Base-by-base conservation (phyloP, 2,329 filamentous ascomycete genomes). In the Pyrenophora seminiperda region DNA sequence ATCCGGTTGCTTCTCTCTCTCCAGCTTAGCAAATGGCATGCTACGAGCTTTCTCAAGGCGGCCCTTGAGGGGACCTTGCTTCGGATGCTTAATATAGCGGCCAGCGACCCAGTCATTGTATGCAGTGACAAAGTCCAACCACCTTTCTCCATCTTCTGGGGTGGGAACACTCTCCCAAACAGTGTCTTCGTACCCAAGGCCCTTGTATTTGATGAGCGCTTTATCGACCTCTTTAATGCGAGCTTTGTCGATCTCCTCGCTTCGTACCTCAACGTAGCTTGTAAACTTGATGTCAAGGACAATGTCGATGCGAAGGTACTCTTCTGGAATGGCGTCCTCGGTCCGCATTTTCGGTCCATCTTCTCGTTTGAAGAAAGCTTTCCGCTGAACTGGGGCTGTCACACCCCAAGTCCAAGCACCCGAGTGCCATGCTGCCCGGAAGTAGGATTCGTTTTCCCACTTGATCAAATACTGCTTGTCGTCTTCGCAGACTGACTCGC, bases 401-500 rank as follows among this genome's bases (percentile, higher is more conserved):
- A 88, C 79, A 5, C 91, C 91, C 79, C 84, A 93, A 1, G 96
- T 82, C 94, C 94, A 99, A 13, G 88, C 81, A 10, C 93, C 94
- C 7, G 91, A 85, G 81, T 91, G 89, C 94, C 95, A 99, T 5
- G 79, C 80, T 44, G 89, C 90, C 58, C 90, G 87, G 56, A 86
- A 88, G 65, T 97, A 95, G 0, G 93, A 96, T 47, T 83, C 80
- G 0, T 80, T 79, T 36, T 88, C 85, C 90, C 92, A 97, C 68
- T 94, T 96, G 62, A 99, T 76, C 2, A 99, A 81, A 65, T 97
- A 99, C 61, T 97, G 91, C 58, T 92, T 92, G n/a, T 89, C 80
- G 46, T 91, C 88, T 65, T 94, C 88, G 9, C 75, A 72, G n/a
- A 90, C 75, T 44, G 82, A 75, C 20, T 83, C 75, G 39, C 80